Conservation (phyloP, 768 basidiomycete genomes). For the Kwoniella dejecticola region DNA sequence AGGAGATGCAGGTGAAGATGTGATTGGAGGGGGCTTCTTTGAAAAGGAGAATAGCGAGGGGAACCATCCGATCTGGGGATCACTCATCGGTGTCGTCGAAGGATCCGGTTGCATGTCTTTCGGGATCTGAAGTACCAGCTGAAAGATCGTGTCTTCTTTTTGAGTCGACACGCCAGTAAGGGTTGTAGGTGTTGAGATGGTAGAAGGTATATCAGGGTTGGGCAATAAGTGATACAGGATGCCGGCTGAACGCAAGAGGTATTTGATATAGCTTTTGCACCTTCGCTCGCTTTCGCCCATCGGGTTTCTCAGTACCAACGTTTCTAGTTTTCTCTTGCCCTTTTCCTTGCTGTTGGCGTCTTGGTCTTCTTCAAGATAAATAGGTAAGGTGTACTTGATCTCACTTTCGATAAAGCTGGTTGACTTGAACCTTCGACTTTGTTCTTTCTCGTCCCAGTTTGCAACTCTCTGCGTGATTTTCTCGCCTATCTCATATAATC, state of each 20-base stretch:
- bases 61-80: constrained; percentile 19
- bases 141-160: constrained; percentile 12
- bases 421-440: constrained; percentile 53
- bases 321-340: constrained; percentile 1
- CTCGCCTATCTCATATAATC: constrained; percentile 43
- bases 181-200: constrained; percentile 6
- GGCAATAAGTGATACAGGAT: constrained; percentile 49
- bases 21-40: constrained; percentile 8
- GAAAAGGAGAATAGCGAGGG: constrained; percentile 19
- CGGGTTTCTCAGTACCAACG: constrained; percentile 35
- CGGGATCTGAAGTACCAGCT: constrained; percentile 17
- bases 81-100: background rate
- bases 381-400: constrained; percentile 54
- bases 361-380: constrained; percentile 27
- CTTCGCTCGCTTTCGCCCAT: constrained; percentile 30
- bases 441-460: constrained; percentile 16
- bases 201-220: background rate
- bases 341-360: background rate
- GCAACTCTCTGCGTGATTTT: constrained; percentile 22
- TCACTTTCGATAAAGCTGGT: constrained; percentile 54
- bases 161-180: background rate
- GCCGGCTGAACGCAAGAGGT: constrained; percentile 48
- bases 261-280: constrained; percentile 50
- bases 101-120: background rate
- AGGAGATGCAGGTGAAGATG: constrained; percentile 7